Evolutionary conservation across 1,284 basidiomycete species (phyloP).

Genomic region (Pseudozyma hubeiensis): DNA sequence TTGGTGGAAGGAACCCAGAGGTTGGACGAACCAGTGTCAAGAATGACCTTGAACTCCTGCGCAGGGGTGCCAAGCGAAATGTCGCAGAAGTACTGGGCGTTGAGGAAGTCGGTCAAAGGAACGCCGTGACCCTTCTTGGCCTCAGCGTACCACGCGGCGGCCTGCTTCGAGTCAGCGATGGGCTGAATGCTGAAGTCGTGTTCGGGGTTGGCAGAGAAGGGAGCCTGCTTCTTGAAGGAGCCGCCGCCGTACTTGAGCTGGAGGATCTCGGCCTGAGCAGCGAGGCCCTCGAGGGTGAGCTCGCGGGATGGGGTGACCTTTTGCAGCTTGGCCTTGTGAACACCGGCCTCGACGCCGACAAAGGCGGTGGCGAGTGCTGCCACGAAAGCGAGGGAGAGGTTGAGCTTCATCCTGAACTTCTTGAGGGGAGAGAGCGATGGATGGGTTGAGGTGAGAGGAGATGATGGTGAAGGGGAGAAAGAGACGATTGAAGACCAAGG

Average conservation of each 20-base stretch:
- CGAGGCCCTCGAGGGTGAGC: constrained; percentile 77
- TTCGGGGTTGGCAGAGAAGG: constrained; percentile 70
- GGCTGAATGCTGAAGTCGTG: constrained; percentile 73
- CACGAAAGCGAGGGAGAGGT: constrained; percentile 74
- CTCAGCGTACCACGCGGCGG: constrained; percentile 56
- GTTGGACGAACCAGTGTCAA: constrained; percentile 90
- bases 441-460: constrained; percentile 21
- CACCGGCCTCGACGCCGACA: constrained; percentile 71
- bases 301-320: constrained; percentile 77
- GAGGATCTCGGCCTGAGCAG: constrained; percentile 73
- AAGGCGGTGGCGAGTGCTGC: constrained; percentile 71
- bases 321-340: constrained; percentile 69
- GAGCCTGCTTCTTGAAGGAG: constrained; percentile 54
- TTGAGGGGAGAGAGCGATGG: not conserved
- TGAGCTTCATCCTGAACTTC: constrained; percentile 60
- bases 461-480: constrained; percentile 76
- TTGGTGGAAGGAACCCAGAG: constrained; percentile 89
- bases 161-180: constrained; percentile 52
- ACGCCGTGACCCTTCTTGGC: constrained; percentile 85
- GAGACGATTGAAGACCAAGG: constrained; percentile 74
- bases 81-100: constrained; percentile 95
- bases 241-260: constrained; percentile 64
- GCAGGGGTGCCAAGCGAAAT: constrained; percentile 84
- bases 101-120: constrained; percentile 94
- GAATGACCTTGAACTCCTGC: constrained; percentile 79